These are phyloP conservation scores for Botrytis tulipae DNA, from an alignment of 2,329 filamentous ascomycete species.

Conservation along the genomic window DNA sequence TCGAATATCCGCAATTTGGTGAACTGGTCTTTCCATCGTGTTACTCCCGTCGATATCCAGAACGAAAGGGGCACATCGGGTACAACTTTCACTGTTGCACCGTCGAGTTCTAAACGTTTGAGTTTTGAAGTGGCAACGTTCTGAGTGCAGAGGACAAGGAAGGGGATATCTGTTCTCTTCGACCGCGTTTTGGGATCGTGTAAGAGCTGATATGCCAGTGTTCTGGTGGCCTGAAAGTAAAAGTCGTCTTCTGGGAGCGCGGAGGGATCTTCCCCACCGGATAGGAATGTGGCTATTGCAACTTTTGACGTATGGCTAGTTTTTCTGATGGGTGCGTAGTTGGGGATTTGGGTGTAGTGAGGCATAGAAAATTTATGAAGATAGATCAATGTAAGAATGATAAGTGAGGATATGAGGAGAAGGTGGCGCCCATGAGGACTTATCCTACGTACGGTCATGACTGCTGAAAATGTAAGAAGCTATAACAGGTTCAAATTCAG, in stretches of 20 bases:
- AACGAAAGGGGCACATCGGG: conserved; percentile 38
- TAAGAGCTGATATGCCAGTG: conserved; percentile 44
- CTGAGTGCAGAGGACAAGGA: conserved; percentile 1
- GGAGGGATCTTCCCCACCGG: conserved; percentile 32
- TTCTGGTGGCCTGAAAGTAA: conserved; percentile 43
- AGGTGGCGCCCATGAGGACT: not conserved
- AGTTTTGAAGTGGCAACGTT: not conserved
- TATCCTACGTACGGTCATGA: not conserved
- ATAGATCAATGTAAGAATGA: not conserved
- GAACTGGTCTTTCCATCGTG: conserved; percentile 45
- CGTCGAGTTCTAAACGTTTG: not conserved
- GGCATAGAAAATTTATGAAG: not conserved
- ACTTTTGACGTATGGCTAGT: conserved; percentile 10
- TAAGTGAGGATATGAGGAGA: not conserved
- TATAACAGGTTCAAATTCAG: no score
- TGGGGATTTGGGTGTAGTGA: not conserved
- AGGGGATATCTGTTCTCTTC: conserved; percentile 34
- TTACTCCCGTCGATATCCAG: conserved; percentile 42
- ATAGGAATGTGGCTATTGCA: conserved; percentile 43
- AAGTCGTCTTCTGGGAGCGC: conserved; percentile 35
- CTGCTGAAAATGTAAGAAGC: no score
- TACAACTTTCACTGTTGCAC: conserved; percentile 42
- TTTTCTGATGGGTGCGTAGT: conserved; percentile 2
- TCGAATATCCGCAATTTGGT: conserved; percentile 45
- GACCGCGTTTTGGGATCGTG: conserved; percentile 41